Base-by-base conservation (phyloP, 768 basidiomycete species). In the Phlegmacium glaucopus region DNA sequence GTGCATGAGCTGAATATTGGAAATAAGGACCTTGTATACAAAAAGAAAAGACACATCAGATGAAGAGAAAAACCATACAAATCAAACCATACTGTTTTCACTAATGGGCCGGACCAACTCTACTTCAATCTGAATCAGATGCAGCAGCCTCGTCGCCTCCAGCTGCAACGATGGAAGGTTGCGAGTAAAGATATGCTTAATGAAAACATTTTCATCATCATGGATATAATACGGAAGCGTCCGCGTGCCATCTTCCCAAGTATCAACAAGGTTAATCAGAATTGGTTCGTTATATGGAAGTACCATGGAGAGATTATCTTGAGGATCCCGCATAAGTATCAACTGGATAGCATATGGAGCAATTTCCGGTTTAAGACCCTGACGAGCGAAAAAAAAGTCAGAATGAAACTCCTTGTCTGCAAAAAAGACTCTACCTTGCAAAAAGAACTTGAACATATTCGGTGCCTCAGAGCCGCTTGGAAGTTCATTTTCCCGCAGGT, bases 111-210 rank as follows among this genome's bases (percentile, higher is more conserved):
- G 51, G 15, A 50, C 42, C 38, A 74, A 29, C 60, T 66, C 50
- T 1, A 72, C 64, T 18, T 61, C 42, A 1, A 61, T 30, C 54
- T 81, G 79, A 11, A 80, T 64, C 11, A 55, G 56, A 17, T 59
- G 54, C 4, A 80, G 59, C 25, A 78, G 53, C 6, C 38, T 44
- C 2, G 67, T 68, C 10, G 77, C 68, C 1, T 65, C 62, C 38
- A 34, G 45, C 53, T 80, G 79, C 38, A 77, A 57, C 3, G 43
- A 27, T n/a, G 59, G 54, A 12, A 62, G 51, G 49, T 80, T 80
- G n/a, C 74, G 64, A 1, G 75, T 76, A 51, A 78, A 80, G 36
- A 81, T 49, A 47, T 80, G 78, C 17, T 66, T 64, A 12, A 72
- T 61, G 13, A 39, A 59, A 8, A 49, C 12, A 13, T 42, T 15